Evolutionary conservation across 148 eudicot species (phyloP).

Genomic region (Vaccinium vitisidaea): DNA sequence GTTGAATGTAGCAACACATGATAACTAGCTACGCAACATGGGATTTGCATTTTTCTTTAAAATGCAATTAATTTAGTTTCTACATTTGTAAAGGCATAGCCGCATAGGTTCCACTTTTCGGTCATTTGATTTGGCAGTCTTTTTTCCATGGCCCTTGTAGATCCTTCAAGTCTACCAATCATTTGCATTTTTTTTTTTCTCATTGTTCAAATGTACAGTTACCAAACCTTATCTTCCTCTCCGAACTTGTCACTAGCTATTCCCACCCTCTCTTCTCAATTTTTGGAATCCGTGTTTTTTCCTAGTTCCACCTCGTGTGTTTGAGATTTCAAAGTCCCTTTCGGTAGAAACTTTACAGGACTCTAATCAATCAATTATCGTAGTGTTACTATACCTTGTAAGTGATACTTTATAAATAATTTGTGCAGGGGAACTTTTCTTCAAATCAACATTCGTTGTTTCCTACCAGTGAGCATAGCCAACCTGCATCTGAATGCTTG

Average conservation of each 20-base stretch:
- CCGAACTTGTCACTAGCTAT: neutral
- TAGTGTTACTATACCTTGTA: neutral
- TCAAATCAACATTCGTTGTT: conserved; percentile 21
- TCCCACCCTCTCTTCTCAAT: neutral
- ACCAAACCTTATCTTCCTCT: neutral
- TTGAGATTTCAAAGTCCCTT: neutral
- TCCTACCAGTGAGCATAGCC: conserved; percentile 19
- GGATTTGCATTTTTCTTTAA: neutral
- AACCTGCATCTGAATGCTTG: conserved; percentile 18
- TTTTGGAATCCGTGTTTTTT: neutral
- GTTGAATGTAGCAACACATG: neutral
- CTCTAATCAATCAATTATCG: neutral
- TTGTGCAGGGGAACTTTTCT: conserved; percentile 33
- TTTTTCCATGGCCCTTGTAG: neutral
- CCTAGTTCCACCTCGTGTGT: neutral
- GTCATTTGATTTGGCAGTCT: neutral
- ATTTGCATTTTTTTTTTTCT: neutral
- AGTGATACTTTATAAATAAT: neutral
- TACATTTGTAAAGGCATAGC: neutral
- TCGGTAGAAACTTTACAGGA: neutral
- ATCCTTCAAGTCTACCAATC: neutral
- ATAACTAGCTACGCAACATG: neutral
- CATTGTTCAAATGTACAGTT: neutral
- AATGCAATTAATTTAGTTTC: neutral
- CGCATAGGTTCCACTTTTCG: neutral